Conservation (phyloP, 106 monocot species). For the Amphibolis antarctica region DNA sequence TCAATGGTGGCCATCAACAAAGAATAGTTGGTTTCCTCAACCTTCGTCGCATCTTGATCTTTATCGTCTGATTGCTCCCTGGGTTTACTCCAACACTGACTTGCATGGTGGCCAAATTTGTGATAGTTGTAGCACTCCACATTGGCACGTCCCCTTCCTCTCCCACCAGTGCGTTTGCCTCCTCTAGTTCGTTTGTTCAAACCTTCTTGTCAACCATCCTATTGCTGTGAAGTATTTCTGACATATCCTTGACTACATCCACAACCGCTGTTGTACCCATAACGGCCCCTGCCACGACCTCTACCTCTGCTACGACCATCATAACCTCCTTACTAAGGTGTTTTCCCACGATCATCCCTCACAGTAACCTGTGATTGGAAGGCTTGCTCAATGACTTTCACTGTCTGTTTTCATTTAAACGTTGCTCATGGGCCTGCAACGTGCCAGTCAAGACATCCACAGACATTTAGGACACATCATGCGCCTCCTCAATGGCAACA, state of each 20-base stretch:
- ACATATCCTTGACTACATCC: background rate
- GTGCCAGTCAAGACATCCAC: slow-evolving; percentile 10
- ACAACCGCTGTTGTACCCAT: no score
- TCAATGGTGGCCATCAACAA: background rate
- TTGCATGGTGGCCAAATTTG: slow-evolving; percentile 1
- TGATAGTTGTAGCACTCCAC: background rate
- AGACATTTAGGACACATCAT: slow-evolving; percentile 2
- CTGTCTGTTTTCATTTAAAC: background rate
- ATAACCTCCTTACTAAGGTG: no score
- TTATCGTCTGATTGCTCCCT: background rate
- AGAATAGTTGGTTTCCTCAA: no score
- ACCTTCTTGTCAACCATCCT: no score
- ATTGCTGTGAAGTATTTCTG: no score
- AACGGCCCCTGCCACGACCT: background rate
- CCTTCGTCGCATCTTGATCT: no score
- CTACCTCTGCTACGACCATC: background rate
- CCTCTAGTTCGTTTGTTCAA: no score
- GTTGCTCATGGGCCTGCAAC: slow-evolving; percentile 7
- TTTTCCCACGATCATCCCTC: background rate
- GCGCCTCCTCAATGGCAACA: slow-evolving; percentile 8
- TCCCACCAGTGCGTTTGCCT: no score
- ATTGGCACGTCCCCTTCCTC: background rate
- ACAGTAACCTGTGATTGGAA: no score
- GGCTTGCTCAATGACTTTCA: no score
- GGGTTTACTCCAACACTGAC: background rate